Base-by-base conservation (phyloP, 495 filamentous ascomycete species). In the Penicillium cinerascens region DNA sequence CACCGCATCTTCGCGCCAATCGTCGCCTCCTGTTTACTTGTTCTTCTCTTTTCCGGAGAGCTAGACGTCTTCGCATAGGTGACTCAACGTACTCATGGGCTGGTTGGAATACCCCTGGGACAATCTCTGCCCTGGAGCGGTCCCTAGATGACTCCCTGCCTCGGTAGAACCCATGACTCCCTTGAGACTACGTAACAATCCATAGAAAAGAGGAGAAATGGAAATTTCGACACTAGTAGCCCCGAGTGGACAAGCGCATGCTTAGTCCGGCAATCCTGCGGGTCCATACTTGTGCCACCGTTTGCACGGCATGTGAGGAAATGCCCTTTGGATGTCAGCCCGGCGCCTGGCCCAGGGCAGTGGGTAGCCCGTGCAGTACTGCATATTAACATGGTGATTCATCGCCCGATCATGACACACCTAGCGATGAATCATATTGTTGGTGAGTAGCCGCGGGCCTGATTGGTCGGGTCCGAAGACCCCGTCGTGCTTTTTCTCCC, bases 1-100 rank as follows among this genome's bases (percentile, higher is more conserved):
- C 68, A 73, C 72, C 72, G 70, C 70, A 67, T 72, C 58, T 72
- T 64, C 49, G 46, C 11, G 42, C 45, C 44, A 46, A 44, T 51
- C 35, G 16, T 9, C 4, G 6, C 17, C 18, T 33, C 9, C 17
- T 40, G 40, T 22, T 10, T 29, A 29, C 5, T 29, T 33, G 27
- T 33, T 33, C 29, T 13, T 10, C 2, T 33, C 2, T 1, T 3
- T 15, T 13, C 9, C 29, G 11, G 2, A 23, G 22, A 23, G 22
- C 22, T 23, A 23, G 22, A 23, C 2, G 22, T 23, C 22, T 3
- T 23, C 22, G 22, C 13, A 10, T 1, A 13, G 29, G 29, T 33
- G 29, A 33, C 29, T 33, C 29, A 23, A 23, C 22, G 6, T n/a
- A n/a, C n/a, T n/a, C n/a, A 23, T 23, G 22, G 22, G n/a, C n/a